Evolutionary conservation across 345 rosid species (phyloP), one percentile per base, ranked within the genome.

Genomic region (Alliaria petiolata): DNA sequence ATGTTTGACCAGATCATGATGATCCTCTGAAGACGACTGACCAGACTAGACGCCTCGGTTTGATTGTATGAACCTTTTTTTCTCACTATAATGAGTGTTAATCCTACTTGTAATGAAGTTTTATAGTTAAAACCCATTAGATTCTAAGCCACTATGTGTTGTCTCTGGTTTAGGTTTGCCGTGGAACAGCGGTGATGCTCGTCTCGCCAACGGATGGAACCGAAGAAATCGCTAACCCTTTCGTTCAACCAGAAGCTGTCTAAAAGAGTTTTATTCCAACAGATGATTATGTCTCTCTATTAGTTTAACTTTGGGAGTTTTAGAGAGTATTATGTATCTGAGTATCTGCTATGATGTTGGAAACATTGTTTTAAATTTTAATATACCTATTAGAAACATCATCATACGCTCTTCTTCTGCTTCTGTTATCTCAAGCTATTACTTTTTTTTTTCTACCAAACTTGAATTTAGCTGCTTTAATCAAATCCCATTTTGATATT

Each of bases 121-220:
- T n/a, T n/a, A n/a, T n/a, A n/a, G n/a, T n/a, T 22, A 22, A 22
- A 22, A 22, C 2, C 15, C 38, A 2, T 30, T 4, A 65, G 44
- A 26, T 33, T 59, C 56, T 67, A 4, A 65, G 59, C 51, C 26
- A 14, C n/a, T 7, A 14, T 34, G 33, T 67, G 2, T 26, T 71
- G n/a, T 28, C 7, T 43, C 25, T 77, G 80, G 35, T 11, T 31
- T 82, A 95, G 99, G 88, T 95, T 33, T 95, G 98, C 72, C 83
- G 99, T 67, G 99, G 98, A 78, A 92, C 99, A 31, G 98, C 99
- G 0, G 99, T 95, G 52, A 95, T 95, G 99, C 91, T 95, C 8
- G 99, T 95, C 33, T 95, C 98, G 14, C 98, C 99, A 33, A 91
- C 97, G 0, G 99, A 95, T 75, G 99, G 98, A 20, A 95, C 98